Evolutionary conservation across 129 eudicot species (phyloP).

Genomic region (Flaveria bidentis): DNA sequence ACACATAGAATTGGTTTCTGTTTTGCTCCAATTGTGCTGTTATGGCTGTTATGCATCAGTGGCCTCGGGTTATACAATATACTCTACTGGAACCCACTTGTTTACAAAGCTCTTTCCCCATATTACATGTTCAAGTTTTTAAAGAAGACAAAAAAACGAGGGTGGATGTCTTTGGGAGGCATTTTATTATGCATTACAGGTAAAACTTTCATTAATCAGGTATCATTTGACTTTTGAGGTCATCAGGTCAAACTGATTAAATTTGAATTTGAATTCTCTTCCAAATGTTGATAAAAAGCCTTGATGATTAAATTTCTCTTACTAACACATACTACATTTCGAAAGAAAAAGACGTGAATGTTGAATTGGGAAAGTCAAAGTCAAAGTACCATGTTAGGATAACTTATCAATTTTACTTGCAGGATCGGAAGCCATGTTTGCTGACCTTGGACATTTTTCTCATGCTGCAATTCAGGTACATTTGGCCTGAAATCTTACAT

Average conservation of each 20-base stretch:
- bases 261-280: background rate
- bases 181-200: slow-evolving; percentile 91
- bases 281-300: background rate
- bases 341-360: background rate
- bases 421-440: slow-evolving; percentile 99
- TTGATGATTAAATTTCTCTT: background rate
- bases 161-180: slow-evolving; percentile 99
- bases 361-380: background rate
- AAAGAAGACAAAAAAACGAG: slow-evolving; percentile 80
- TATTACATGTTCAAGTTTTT: slow-evolving; percentile 84
- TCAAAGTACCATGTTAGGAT: background rate
- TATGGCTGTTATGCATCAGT: slow-evolving; percentile 86
- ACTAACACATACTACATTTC: background rate
- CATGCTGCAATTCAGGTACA: slow-evolving; percentile 87
- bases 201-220: slow-evolving; percentile 15
- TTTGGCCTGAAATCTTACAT: slow-evolving; percentile 18
- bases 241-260: slow-evolving; percentile 11
- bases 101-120: slow-evolving; percentile 92
- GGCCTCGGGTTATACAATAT: slow-evolving; percentile 87
- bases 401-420: slow-evolving; percentile 31
- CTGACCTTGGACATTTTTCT: slow-evolving; percentile 97
- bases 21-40: slow-evolving; percentile 82
- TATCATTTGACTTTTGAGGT: background rate
- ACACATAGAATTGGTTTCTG: slow-evolving; percentile 84
- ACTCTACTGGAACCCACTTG: slow-evolving; percentile 69